These are phyloP conservation scores for Xylariales sp. DNA, from an alignment of 2,329 filamentous ascomycete genomes.

Conservation along the genomic window DNA sequence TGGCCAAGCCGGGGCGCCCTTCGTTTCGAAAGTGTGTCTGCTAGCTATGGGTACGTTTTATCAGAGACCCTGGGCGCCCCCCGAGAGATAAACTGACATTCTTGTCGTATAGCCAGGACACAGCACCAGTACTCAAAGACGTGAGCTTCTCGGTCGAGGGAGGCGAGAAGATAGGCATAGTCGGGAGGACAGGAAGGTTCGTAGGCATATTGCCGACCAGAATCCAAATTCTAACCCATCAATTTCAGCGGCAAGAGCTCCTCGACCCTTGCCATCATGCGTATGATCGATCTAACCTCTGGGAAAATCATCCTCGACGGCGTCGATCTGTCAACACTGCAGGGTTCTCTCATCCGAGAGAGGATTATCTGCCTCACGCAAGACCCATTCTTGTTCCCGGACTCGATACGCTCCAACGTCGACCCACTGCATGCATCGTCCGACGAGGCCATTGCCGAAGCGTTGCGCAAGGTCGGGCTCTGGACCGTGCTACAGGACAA, in stretches of 20 bases:
- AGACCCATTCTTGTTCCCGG: conserved; percentile 13
- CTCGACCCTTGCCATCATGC: conserved; percentile 10
- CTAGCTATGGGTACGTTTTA: conserved; percentile 8
- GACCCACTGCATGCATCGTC: conserved; percentile 4
- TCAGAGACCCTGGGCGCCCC: too few relatives aligned
- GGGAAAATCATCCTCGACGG: conserved; percentile 12
- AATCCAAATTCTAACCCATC: too few relatives aligned
- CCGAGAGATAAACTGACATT: conserved; percentile 1
- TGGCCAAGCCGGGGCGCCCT: conserved; percentile 9
- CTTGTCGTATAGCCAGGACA: background rate
- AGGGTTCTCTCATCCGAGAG: conserved; percentile 9
- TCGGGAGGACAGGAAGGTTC: conserved; percentile 13
- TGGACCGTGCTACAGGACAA: conserved; percentile 9
- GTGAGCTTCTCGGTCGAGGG: conserved; percentile 9
- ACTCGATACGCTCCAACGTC: conserved; percentile 10
- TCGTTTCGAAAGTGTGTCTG: conserved; percentile 9
- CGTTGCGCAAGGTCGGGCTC: conserved; percentile 11
- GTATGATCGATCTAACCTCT: conserved; percentile 8
- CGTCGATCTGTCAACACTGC: conserved; percentile 9
- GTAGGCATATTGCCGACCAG: background rate
- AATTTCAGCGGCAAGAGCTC: conserved; percentile 16
- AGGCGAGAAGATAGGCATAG: conserved; percentile 10
- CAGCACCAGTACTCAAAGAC: conserved; percentile 7
- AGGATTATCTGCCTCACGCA: conserved; percentile 12
- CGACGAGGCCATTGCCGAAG: conserved; percentile 8